Conservation (phyloP, 2,329 filamentous ascomycete genomes). For the Rhinocladiella similis region DNA sequence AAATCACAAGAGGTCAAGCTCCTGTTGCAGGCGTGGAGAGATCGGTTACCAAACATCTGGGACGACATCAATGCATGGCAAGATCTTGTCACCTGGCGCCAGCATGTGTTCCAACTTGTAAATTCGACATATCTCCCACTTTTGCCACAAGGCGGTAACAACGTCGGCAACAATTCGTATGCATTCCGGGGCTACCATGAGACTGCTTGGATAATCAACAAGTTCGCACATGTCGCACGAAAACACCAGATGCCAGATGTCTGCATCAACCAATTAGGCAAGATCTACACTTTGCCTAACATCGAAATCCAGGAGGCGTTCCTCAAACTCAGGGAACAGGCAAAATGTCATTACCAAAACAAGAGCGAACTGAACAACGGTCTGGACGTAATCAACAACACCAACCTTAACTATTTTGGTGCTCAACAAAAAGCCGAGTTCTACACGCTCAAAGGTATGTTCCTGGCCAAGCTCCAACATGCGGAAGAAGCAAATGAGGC, state of each 20-base stretch:
- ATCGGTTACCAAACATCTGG: conserved; percentile 95
- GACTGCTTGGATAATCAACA: conserved; percentile 99
- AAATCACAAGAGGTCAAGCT: conserved; percentile 97
- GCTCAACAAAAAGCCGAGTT: conserved; percentile 96
- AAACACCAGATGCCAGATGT: conserved; percentile 97
- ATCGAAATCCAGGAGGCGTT: conserved; percentile 99
- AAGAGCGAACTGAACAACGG: conserved; percentile 87
- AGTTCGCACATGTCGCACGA: conserved; percentile 94
- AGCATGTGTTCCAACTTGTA: conserved; percentile 97
- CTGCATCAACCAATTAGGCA: conserved; percentile 93
- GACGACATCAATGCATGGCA: conserved; percentile 99
- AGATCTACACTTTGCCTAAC: conserved; percentile 97
- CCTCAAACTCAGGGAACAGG: conserved; percentile 95
- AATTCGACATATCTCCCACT: conserved; percentile 89
- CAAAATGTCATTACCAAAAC: conserved; percentile 98
- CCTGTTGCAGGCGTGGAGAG: conserved; percentile 90
- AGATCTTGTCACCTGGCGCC: conserved; percentile 98
- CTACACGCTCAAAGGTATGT: conserved; percentile 99
- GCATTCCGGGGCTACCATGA: conserved; percentile 98
- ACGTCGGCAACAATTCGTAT: conserved; percentile 85
- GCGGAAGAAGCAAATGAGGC: conserved; percentile 90
- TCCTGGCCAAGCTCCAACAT: conserved; percentile 88
- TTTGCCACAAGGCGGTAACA: conserved; percentile 71
- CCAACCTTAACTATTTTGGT: conserved; percentile 97
- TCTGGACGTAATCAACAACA: conserved; percentile 98